phyloP scores from a whole-genome alignment of 169 alveolate species.

The Babesia caballi region DNA sequence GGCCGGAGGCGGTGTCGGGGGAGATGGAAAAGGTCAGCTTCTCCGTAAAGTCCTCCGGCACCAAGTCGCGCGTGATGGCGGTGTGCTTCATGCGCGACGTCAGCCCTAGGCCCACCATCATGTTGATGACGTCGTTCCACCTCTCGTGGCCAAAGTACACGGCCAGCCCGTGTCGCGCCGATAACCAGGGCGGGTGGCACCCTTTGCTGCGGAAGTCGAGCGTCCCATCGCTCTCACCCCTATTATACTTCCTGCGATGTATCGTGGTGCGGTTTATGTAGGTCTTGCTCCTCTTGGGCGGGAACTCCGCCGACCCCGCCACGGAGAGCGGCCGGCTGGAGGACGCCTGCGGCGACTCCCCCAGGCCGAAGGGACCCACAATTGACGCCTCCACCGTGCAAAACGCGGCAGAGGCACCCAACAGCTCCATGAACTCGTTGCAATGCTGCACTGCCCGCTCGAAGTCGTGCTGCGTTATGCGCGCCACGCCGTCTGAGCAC shows the following conservation, averaged over 20 bases:
- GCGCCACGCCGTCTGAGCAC: slow-evolving; percentile 29
- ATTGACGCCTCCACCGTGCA: slow-evolving; percentile 55
- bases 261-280: slow-evolving; percentile 32
- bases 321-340: neutral
- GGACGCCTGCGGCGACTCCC: neutral
- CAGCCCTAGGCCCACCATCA: slow-evolving; percentile 87
- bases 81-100: slow-evolving; percentile 71
- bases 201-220: neutral
- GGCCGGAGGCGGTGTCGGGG: neutral
- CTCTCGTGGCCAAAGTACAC: slow-evolving; percentile 89
- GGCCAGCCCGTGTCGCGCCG: slow-evolving; percentile 56
- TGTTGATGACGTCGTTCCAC: slow-evolving; percentile 86
- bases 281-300: slow-evolving; percentile 5
- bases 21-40: slow-evolving; percentile 23
- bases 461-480: slow-evolving; percentile 51
- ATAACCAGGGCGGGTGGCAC: neutral
- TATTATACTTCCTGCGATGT: slow-evolving; percentile 7
- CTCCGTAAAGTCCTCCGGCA: slow-evolving; percentile 22
- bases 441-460: slow-evolving; percentile 37
- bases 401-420: slow-evolving; percentile 27
- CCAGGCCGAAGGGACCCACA: neutral
- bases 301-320: slow-evolving; percentile 1
- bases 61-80: neutral
- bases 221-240: neutral
- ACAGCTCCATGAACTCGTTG: slow-evolving; percentile 46